Percentiles rank a stretch among this genome's conserved stretches.
phyloP scores from a whole-genome alignment of 495 filamentous ascomycete genomes.

The Daldinia vernicosa region DNA sequence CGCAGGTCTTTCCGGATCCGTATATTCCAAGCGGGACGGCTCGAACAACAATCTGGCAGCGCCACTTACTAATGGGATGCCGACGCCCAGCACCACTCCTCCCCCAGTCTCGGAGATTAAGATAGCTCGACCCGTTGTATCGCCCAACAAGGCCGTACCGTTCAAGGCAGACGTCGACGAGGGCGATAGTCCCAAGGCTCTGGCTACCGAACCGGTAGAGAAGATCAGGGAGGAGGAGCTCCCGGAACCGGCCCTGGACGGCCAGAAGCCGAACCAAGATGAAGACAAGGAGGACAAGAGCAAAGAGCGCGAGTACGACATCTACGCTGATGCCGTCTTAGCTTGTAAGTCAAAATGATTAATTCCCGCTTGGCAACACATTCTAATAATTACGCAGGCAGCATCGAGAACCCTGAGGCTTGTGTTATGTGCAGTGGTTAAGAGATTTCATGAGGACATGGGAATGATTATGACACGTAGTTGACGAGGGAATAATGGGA shows the following conservation, averaged over 20 bases:
- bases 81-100: constrained; percentile 68
- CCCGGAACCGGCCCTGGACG: constrained; percentile 59
- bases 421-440: constrained; percentile 92
- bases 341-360: constrained; percentile 69
- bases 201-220: constrained; percentile 72
- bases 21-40: constrained; percentile 54
- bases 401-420: constrained; percentile 89
- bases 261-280: constrained; percentile 57
- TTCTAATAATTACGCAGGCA: constrained; percentile 58
- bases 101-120: constrained; percentile 62
- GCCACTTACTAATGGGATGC: constrained; percentile 61
- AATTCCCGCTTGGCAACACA: neutral
- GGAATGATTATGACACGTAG: constrained; percentile 41
- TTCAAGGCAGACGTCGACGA: constrained; percentile 77
- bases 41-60: constrained; percentile 38
- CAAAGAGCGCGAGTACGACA: constrained; percentile 80
- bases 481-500: constrained; percentile 39
- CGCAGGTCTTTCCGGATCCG: constrained; percentile 51
- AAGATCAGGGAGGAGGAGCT: constrained; percentile 66
- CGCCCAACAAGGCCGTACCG: constrained; percentile 57
- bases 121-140: constrained; percentile 51
- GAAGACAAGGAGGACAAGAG: constrained; percentile 71
- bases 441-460: constrained; percentile 16
- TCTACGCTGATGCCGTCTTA: constrained; percentile 90
- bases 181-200: constrained; percentile 76